Percentiles rank a stretch among this genome's conserved stretches.
Evolutionary conservation across 1,284 basidiomycete genomes (phyloP).

Genomic region (Papiliotrema fonsecae): DNA sequence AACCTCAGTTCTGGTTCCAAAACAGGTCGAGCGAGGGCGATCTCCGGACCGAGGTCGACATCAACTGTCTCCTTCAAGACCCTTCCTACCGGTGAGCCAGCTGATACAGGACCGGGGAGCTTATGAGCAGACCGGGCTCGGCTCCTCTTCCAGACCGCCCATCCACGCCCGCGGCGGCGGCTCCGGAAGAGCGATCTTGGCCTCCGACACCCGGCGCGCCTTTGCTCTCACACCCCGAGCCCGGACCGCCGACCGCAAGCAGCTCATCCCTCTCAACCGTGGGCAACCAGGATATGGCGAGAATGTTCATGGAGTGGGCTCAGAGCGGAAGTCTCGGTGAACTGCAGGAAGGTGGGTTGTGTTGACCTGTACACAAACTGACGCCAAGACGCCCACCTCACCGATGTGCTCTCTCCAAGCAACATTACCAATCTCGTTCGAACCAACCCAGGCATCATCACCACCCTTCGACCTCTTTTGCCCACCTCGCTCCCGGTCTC

Average conservation of each 20-base stretch:
- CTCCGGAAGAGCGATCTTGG: constrained; percentile 15
- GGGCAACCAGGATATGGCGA: constrained; percentile 30
- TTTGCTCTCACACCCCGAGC: constrained; percentile 20
- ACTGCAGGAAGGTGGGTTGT: too few relatives aligned
- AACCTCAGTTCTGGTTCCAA: constrained; percentile 46
- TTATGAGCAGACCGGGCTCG: constrained; percentile 15
- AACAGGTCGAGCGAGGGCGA: constrained; percentile 26
- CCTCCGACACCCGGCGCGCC: constrained; percentile 30
- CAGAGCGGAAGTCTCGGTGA: too few relatives aligned
- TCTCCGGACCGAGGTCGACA: constrained; percentile 33
- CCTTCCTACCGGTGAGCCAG: constrained; percentile 32
- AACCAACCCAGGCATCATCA: constrained; percentile 25
- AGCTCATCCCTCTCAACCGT: background rate
- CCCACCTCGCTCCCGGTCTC: constrained; percentile 35
- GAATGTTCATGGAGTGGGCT: constrained; percentile 36
- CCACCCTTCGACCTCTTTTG: constrained; percentile 30
- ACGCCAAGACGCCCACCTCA: constrained; percentile 37
- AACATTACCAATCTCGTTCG: constrained; percentile 33
- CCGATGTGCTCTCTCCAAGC: constrained; percentile 39
- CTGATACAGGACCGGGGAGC: constrained; percentile 1
- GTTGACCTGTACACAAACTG: too few relatives aligned
- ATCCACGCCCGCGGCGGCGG: constrained; percentile 8
- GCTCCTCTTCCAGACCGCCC: constrained; percentile 16
- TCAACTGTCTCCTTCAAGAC: constrained; percentile 41
- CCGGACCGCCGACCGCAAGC: constrained; percentile 11